Conservation (phyloP, 148 eudicot species). For the Heliosperma pusillum region DNA sequence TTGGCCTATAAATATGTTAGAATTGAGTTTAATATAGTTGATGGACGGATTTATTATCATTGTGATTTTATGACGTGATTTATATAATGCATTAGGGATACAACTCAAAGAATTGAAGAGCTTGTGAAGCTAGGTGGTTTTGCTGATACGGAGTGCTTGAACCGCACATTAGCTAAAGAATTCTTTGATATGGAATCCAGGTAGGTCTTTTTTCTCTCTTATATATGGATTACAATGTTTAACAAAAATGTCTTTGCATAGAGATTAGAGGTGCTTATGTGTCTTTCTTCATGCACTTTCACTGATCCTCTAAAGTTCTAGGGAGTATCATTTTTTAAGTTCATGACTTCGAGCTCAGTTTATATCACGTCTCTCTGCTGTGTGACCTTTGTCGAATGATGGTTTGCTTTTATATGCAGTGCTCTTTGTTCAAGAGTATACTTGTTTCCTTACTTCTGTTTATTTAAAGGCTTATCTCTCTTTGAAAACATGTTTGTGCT, state of each 20-base stretch:
- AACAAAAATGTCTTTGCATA: background rate
- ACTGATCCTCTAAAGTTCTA: background rate
- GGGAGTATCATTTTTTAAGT: background rate
- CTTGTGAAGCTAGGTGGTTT: slow-evolving; percentile 84
- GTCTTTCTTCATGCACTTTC: background rate
- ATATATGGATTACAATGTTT: background rate
- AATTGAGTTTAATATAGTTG: background rate
- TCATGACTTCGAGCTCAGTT: background rate
- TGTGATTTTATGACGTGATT: slow-evolving; percentile 7
- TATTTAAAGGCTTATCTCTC: background rate
- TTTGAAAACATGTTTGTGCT: background rate
- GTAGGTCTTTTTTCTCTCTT: slow-evolving; percentile 35
- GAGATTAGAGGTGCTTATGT: background rate
- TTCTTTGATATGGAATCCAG: slow-evolving; percentile 80
- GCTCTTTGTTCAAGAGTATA: background rate
- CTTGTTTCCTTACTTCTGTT: background rate
- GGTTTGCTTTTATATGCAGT: background rate
- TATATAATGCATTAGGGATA: slow-evolving; percentile 35
- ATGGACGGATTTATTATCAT: background rate
- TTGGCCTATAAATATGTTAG: background rate
- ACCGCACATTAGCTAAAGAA: slow-evolving; percentile 76
- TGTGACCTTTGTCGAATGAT: background rate
- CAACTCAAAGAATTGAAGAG: slow-evolving; percentile 53
- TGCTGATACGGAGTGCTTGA: slow-evolving; percentile 64
- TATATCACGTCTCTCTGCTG: background rate